phyloP scores from a whole-genome alignment of 371 early-diverging fungal genomes.

The Hamiltosporidium tvaerminnensis region DNA sequence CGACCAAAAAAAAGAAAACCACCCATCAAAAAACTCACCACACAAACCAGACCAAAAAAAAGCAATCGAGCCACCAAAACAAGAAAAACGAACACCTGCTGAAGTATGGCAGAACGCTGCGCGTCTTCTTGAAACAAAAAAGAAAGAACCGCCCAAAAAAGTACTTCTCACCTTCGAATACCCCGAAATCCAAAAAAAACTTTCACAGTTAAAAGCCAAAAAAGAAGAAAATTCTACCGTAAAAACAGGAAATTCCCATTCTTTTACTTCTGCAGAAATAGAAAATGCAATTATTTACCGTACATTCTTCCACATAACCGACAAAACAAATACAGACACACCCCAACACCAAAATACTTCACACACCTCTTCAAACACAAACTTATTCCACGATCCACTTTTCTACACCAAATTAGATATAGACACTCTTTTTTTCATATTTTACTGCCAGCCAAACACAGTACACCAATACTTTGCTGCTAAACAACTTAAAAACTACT shows the following conservation, averaged over 20 bases:
- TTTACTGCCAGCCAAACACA: slow-evolving; percentile 85
- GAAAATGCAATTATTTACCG: neutral
- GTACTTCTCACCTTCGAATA: neutral
- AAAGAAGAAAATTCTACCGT: neutral
- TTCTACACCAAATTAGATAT: slow-evolving; percentile 61
- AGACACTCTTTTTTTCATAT: slow-evolving; percentile 89
- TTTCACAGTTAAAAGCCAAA: neutral
- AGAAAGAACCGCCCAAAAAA: neutral
- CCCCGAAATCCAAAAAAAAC: neutral
- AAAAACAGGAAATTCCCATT: neutral
- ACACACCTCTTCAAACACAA: neutral
- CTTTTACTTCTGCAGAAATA: neutral
- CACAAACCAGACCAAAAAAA: too few relatives aligned
- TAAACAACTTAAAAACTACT: slow-evolving; percentile 76
- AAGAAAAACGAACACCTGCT: neutral
- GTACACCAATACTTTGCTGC: slow-evolving; percentile 87
- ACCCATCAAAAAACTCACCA: too few relatives aligned
- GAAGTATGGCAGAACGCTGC: neutral
- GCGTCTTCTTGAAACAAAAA: neutral
- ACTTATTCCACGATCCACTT: neutral
- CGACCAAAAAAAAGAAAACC: too few relatives aligned
- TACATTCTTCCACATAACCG: neutral
- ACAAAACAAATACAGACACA: neutral
- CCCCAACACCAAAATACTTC: neutral
- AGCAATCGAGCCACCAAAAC: too few relatives aligned